These are phyloP conservation scores for Fusarium staphyleae DNA, from an alignment of 2,329 filamentous ascomycete genomes.

Conservation along the genomic window DNA sequence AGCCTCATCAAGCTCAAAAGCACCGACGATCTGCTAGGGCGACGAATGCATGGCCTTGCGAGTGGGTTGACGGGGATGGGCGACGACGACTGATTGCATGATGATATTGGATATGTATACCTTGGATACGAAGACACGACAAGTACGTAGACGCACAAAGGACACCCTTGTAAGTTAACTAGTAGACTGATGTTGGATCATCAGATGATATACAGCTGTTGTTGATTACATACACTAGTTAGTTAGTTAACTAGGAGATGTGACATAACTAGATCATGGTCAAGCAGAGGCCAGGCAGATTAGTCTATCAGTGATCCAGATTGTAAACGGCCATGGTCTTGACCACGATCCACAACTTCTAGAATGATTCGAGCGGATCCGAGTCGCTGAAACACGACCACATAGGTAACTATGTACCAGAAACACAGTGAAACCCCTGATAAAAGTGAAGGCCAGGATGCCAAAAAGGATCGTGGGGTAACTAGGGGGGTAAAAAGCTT, in stretches of 20 bases:
- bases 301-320: too few species aligned
- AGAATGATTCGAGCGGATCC: slow-evolving; percentile 28
- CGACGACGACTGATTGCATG: slow-evolving; percentile 50
- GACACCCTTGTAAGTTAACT: slow-evolving; percentile 34
- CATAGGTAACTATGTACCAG: background rate
- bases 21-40: slow-evolving; percentile 63
- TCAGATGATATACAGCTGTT: background rate
- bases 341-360: slow-evolving; percentile 21
- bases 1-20: slow-evolving; percentile 62
- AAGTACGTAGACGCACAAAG: slow-evolving; percentile 29
- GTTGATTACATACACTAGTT: too few species aligned
- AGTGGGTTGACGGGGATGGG: slow-evolving; percentile 59
- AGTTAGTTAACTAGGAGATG: background rate
- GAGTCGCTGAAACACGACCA: slow-evolving; percentile 20
- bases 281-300: background rate
- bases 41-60: slow-evolving; percentile 65
- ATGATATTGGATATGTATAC: slow-evolving; percentile 4
- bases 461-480: slow-evolving; percentile 1
- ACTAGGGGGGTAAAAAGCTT: too few species aligned
- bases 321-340: background rate
- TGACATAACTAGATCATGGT: slow-evolving; percentile 2
- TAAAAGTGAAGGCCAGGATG: background rate
- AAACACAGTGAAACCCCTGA: slow-evolving; percentile 4
- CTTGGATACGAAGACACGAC: slow-evolving; percentile 26
- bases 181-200: slow-evolving; percentile 10